These are phyloP conservation scores for Saccharomycopsis phalli DNA, from an alignment of 1,139 yeast species.

Conservation along the genomic window DNA sequence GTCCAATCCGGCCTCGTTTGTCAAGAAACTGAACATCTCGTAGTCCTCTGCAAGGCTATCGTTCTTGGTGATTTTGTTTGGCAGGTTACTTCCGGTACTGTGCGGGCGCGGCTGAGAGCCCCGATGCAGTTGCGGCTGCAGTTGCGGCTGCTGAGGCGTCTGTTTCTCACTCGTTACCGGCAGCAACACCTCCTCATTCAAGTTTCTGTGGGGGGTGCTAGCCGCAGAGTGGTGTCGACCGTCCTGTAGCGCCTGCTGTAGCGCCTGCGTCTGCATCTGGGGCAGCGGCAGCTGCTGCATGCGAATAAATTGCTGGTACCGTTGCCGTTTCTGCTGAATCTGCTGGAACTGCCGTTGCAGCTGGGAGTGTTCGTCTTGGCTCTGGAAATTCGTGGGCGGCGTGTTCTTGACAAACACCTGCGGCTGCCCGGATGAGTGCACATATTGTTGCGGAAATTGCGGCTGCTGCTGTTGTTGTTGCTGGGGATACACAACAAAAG, in stretches of 20 bases:
- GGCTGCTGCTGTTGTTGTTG: constrained; percentile 4
- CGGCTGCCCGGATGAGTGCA: constrained; percentile 6
- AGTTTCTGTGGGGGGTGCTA: neutral
- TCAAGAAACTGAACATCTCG: constrained; percentile 6
- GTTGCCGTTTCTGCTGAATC: constrained; percentile 12
- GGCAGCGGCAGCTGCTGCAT: constrained; percentile 18
- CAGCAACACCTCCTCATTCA: neutral
- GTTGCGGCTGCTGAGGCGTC: neutral
- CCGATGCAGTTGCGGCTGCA: constrained; percentile 1
- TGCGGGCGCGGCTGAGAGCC: neutral
- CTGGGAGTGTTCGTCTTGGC: neutral
- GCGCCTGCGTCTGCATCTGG: constrained; percentile 9
- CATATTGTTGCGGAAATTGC: constrained; percentile 1
- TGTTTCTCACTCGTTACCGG: neutral
- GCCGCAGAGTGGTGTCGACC: neutral
- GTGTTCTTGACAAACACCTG: constrained; percentile 1
- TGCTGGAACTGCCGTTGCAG: constrained; percentile 15
- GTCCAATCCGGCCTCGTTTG: constrained; percentile 6
- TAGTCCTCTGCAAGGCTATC: constrained; percentile 1
- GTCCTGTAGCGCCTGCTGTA: constrained; percentile 3
- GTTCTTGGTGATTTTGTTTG: neutral
- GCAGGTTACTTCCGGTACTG: neutral
- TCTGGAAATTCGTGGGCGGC: neutral
- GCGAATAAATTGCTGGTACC: constrained; percentile 14
- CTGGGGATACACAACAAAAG: constrained; percentile 8